phyloP scores from a whole-genome alignment of 108 stramenopile species.

The Nannochloropsis gaditana region DNA sequence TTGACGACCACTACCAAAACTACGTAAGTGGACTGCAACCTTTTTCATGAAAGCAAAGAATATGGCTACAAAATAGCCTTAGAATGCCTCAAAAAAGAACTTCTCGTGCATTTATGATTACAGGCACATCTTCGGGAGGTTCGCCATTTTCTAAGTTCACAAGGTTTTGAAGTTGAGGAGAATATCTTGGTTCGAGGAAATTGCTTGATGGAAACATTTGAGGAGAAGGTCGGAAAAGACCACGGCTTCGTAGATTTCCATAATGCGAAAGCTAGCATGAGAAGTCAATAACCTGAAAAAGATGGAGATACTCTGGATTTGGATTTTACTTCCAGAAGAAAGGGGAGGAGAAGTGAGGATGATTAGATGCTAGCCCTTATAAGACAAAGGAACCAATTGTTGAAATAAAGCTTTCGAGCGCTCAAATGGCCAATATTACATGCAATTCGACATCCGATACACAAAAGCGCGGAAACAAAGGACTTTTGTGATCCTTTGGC shows the following conservation, averaged over 20 bases:
- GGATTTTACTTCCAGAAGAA: background rate
- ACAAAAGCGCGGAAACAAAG: no score
- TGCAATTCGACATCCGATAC: no score
- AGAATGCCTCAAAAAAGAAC: no score
- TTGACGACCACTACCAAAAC: background rate
- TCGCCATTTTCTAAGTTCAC: background rate
- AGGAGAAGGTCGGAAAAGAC: background rate
- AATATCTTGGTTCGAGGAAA: background rate
- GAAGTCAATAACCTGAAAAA: background rate
- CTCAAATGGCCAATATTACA: no score
- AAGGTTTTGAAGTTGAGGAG: constrained; percentile 3
- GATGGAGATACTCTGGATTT: no score
- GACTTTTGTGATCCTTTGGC: no score
- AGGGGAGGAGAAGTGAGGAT: background rate
- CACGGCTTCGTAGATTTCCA: background rate
- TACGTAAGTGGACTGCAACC: background rate
- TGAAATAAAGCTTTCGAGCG: no score
- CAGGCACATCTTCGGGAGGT: background rate
- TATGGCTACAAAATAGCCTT: background rate
- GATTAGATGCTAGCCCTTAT: no score
- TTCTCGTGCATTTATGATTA: background rate
- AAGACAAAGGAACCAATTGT: no score
- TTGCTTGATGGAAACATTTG: background rate
- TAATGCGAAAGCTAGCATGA: background rate
- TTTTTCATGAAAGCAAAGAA: background rate